phyloP scores from a whole-genome alignment of 1,139 yeast species.

The Saccharomyces hybrid region DNA sequence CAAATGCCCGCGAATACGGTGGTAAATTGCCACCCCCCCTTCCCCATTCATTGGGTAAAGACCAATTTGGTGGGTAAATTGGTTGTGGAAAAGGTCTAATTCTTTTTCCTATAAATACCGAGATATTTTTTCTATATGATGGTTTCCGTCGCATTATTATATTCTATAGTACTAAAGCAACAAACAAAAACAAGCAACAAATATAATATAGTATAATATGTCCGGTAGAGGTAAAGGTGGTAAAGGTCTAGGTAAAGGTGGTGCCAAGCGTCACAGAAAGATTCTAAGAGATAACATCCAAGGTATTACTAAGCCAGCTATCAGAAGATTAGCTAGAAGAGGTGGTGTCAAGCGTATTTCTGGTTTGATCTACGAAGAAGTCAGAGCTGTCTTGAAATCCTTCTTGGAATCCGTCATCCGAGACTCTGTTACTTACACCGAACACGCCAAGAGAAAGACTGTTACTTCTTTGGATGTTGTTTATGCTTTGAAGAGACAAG shows the following conservation, averaged over 20 bases:
- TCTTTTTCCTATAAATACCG: neutral
- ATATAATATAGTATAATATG: constrained; percentile 34
- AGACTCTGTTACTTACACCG: constrained; percentile 97
- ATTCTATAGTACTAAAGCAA: neutral
- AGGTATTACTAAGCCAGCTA: constrained; percentile 98
- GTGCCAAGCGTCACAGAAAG: constrained; percentile 99
- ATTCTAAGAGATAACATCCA: constrained; percentile 96
- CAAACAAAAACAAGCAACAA: constrained; percentile 2
- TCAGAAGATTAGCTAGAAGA: constrained; percentile 98
- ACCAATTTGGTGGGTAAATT: neutral
- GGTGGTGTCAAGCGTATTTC: constrained; percentile 99
- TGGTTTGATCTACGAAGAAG: constrained; percentile 95
- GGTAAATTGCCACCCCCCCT: neutral
- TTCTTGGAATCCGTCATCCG: constrained; percentile 93
- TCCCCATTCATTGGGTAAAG: neutral
- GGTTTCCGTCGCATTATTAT: neutral
- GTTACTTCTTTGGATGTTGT: constrained; percentile 96
- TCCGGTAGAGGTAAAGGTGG: constrained; percentile 99
- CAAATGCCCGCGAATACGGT: neutral
- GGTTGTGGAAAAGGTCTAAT: neutral
- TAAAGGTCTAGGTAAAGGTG: constrained; percentile 96
- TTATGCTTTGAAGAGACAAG: constrained; percentile 98
- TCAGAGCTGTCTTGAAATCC: constrained; percentile 87
- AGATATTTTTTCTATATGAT: neutral
- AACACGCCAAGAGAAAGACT: constrained; percentile 99